A percentile compares a stretch with the other conserved stretches of the same genome.
These are phyloP conservation scores for Talaromyces sp. DNA, from an alignment of 2,329 filamentous ascomycete species.

Conservation along the genomic window DNA sequence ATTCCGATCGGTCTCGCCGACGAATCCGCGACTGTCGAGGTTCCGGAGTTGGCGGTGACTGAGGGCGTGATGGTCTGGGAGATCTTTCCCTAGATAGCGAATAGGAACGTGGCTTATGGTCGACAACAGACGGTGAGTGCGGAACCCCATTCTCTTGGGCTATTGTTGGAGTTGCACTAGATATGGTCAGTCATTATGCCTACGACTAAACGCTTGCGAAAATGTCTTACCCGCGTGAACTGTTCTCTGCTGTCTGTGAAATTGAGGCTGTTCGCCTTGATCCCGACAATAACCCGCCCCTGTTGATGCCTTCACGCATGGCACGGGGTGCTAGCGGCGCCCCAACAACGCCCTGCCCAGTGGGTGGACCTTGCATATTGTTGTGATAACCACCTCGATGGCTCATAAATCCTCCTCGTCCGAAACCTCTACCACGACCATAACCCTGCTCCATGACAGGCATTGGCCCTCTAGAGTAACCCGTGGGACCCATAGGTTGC, in stretches of 20 bases:
- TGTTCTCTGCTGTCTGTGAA: conserved; percentile 22
- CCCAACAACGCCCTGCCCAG: conserved; percentile 59
- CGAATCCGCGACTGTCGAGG: conserved; percentile 26
- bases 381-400: conserved; percentile 39
- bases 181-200: conserved; percentile 8
- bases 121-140: conserved; percentile 30
- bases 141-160: conserved; percentile 31
- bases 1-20: conserved; percentile 52
- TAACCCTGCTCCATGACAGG: conserved; percentile 28
- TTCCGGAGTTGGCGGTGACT: conserved; percentile 25
- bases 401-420: conserved; percentile 46
- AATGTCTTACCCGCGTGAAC: conserved; percentile 32
- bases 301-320: conserved; percentile 76
- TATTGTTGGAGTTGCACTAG: conserved; percentile 12
- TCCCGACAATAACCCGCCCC: conserved; percentile 54
- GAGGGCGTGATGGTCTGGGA: conserved; percentile 30
- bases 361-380: conserved; percentile 31
- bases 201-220: conserved; percentile 5
- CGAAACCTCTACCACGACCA: conserved; percentile 42
- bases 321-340: conserved; percentile 92
- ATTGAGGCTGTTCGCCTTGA: conserved; percentile 30
- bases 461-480: conserved; percentile 31
- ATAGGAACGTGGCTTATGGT: conserved; percentile 26
- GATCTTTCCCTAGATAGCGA: conserved; percentile 34
- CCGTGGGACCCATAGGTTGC: conserved; percentile 22